These are phyloP conservation scores for Trifolium subterraneum DNA, from an alignment of 306 rosid genomes.

Conservation along the genomic window DNA sequence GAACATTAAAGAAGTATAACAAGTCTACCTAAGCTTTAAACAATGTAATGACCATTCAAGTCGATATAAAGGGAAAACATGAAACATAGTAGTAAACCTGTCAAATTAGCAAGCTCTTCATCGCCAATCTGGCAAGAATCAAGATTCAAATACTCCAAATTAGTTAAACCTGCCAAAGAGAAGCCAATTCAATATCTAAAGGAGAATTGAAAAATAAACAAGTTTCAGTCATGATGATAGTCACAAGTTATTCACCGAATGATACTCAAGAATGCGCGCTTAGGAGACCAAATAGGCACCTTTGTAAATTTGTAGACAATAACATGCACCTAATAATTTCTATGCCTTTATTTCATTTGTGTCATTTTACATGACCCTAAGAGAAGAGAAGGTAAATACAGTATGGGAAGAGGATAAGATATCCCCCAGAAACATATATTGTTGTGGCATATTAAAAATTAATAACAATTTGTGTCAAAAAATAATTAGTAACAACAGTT, in stretches of 20 bases:
- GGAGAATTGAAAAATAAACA: conserved; percentile 31
- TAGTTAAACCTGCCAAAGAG: conserved; percentile 63
- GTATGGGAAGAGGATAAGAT: not conserved
- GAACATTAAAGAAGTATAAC: not conserved
- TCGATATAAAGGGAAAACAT: conserved; percentile 8
- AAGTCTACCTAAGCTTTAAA: conserved; percentile 20
- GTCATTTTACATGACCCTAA: conserved; percentile 17
- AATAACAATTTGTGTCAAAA: not conserved
- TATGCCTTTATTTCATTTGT: not conserved
- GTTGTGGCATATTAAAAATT: not conserved
- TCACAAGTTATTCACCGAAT: conserved; percentile 1
- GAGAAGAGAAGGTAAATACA: conserved; percentile 14
- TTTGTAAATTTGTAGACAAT: not conserved
- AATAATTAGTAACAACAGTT: not conserved
- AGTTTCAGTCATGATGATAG: conserved; percentile 23
- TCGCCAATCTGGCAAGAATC: conserved; percentile 88
- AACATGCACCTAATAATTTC: conserved; percentile 14
- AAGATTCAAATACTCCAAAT: conserved; percentile 89
- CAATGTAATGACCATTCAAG: conserved; percentile 13
- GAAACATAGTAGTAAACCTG: conserved; percentile 56
- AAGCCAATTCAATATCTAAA: conserved; percentile 29
- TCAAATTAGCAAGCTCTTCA: conserved; percentile 77
- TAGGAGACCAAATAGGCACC: not conserved
- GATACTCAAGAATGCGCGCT: not conserved
- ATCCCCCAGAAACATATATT: not conserved